Evolutionary conservation across 306 rosid species (phyloP).

Genomic region (Elaeagnus macrophylla): DNA sequence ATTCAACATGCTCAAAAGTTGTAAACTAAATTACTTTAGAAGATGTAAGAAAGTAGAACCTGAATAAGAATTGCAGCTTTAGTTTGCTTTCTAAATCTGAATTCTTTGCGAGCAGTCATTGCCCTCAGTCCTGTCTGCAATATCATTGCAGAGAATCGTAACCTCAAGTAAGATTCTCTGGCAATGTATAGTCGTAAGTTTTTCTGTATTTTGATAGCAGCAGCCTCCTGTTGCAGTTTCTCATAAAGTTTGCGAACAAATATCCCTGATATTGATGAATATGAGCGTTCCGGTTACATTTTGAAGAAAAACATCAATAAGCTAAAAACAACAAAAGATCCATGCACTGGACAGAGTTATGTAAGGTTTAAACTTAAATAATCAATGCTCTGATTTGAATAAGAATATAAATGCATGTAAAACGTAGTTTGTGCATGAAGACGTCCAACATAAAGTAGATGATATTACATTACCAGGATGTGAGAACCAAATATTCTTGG

Average conservation of each 20-base stretch:
- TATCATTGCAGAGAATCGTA: slow-evolving; percentile 53
- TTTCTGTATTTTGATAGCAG: slow-evolving; percentile 87
- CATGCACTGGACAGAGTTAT: too few relatives aligned
- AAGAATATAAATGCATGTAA: too few relatives aligned
- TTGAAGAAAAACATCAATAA: slow-evolving; percentile 1
- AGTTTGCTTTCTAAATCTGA: slow-evolving; percentile 89
- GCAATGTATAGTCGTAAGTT: slow-evolving; percentile 48
- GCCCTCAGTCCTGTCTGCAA: slow-evolving; percentile 95
- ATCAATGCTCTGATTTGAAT: too few relatives aligned
- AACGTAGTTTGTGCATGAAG: too few relatives aligned
- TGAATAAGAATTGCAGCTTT: slow-evolving; percentile 80
- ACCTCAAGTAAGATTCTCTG: slow-evolving; percentile 50
- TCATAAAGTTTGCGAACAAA: slow-evolving; percentile 74
- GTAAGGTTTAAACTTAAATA: too few relatives aligned
- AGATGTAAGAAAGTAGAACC: slow-evolving; percentile 37
- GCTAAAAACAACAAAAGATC: slow-evolving; percentile 10
- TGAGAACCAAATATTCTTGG: too few relatives aligned
- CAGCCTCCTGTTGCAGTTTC: slow-evolving; percentile 76
- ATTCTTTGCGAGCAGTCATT: slow-evolving; percentile 96
- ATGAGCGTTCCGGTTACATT: slow-evolving; percentile 12
- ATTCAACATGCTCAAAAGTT: not conserved
- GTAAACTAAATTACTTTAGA: slow-evolving; percentile 9
- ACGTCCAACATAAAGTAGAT: too few relatives aligned
- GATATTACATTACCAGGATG: too few relatives aligned
- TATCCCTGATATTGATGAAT: slow-evolving; percentile 48